Evolutionary conservation across 306 rosid genomes (phyloP), one percentile per base, ranked within the genome.

Genomic region (Pyrus communis): DNA sequence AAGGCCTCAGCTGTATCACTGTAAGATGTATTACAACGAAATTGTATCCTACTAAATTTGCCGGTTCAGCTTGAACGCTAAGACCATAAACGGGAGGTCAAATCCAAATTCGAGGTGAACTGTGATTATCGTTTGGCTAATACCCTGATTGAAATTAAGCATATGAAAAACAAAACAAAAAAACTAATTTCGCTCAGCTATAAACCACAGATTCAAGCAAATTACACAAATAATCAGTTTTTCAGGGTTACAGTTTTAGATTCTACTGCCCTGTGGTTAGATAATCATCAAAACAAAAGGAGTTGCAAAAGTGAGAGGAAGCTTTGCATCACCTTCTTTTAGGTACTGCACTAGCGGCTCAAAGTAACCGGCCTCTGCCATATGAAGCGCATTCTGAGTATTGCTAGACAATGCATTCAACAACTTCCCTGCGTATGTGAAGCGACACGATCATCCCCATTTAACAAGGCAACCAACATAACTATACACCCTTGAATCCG

Each of bases 281-380:
- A 25, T 33, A 27, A 31, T 6, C 35, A 60, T n/a, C 38, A 65
- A 5, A 52, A 15, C 17, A 54, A 30, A 79, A 73, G 52, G 52
- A 28, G 2, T 33, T 21, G 13, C 15, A 35, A 11, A 22, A 76
- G 58, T 31, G 25, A 25, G 57, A 43, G 59, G 46, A 79, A 58
- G 40, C 69, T 31, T 27, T 54, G 66, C n/a, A 21, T 81, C 67
- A 91, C 98, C 98, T 89, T 90, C 92, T 63, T 87, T 85, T 51
- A 93, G 89, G 87, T 79, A 87, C 67, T 84, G 84, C 77, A 93
- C 97, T 45, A 93, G 74, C 25, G 98, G 97, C 86, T 78, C 81
- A 74, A 91, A 93, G 86, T 91, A 91, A 58, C 97, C 97, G 4
- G 98, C 98, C 80, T 93, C 98, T 0, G 98, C 97, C 97, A 93